Base-by-base conservation (phyloP, 495 filamentous ascomycete species). In the Apiosordaria backusii region DNA sequence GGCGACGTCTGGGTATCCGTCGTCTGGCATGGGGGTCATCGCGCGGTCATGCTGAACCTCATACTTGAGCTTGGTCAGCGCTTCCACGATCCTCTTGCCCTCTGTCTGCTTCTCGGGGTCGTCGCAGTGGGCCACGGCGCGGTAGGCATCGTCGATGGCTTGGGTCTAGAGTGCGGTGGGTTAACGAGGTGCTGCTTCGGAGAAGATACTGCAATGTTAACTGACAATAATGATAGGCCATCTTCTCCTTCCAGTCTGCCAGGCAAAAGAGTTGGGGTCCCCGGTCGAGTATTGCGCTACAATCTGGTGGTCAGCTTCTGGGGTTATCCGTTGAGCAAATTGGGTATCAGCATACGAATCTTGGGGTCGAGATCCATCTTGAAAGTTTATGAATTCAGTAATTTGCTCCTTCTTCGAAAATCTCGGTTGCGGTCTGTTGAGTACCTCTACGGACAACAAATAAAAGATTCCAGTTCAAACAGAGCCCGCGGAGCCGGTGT, bases 211-310 rank as follows among this genome's bases (percentile, higher is more conserved):
- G 4, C 15, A 4, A 26, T 19, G 35, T 21, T 7, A 0, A 71
- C 86, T 72, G 68, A 97, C 93, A 59, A 99, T 77, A 73, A 99
- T 98, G 53, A 97, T 83, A 9, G 95, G 95, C 95, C 95, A 98
- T 73, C 95, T 85, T 53, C 93, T 89, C 68, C 88, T 83, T 23
- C 88, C 92, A 21, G 93, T 95, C 67, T 88, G 71, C 71, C 86
- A 93, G 61, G 90, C 95, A 72, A 98, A 98, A 62, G 93, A 97
- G 18, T 82, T 90, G 70, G 84, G 86, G 81, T 97, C 92, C 66
- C 86, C 85, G 61, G 91, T 97, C 64, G 79, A 81, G 73, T 89
- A 93, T 58, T 84, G 87, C n/a, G 89, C 92, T 97, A 58, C 21
- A 19, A 57, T 21, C 16, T 9, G 4, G 26, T 19, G 50, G 53